Evolutionary conservation across 257 asterid species (phyloP).

Genomic region (Cynanchum wilfordii): DNA sequence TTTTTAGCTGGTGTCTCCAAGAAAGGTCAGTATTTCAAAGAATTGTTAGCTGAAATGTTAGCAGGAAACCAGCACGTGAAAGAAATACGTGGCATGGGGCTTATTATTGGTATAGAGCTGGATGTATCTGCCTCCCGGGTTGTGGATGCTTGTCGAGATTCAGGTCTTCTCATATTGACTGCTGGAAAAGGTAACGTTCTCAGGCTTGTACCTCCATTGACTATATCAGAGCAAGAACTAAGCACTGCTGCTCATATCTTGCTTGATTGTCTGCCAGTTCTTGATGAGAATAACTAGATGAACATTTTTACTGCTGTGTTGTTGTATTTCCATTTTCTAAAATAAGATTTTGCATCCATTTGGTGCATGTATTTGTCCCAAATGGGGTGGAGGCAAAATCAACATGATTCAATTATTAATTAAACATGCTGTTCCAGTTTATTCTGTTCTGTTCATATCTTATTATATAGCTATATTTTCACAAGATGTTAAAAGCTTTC

Average conservation of each 20-base stretch:
- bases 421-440: no score
- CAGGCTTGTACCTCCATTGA: slow-evolving; percentile 85
- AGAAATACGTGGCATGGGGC: slow-evolving; percentile 79
- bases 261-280: slow-evolving; percentile 49
- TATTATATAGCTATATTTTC: no score
- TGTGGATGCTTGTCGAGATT: slow-evolving; percentile 66
- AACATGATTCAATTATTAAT: no score
- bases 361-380: background rate
- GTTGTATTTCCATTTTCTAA: slow-evolving; percentile 1
- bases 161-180: slow-evolving; percentile 79
- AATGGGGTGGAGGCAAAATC: background rate
- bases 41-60: slow-evolving; percentile 39
- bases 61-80: slow-evolving; percentile 62
- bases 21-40: slow-evolving; percentile 66
- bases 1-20: slow-evolving; percentile 58
- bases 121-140: slow-evolving; percentile 67
- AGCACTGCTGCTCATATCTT: slow-evolving; percentile 56
- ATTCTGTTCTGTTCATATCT: no score
- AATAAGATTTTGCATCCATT: background rate
- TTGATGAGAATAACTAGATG: slow-evolving; percentile 38
- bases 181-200: slow-evolving; percentile 94
- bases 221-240: slow-evolving; percentile 64
- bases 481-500: no score
- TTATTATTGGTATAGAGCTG: slow-evolving; percentile 78
- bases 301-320: slow-evolving; percentile 2